Conservation (phyloP, 345 rosid genomes). For the Xanthoceras sorbifolium region DNA sequence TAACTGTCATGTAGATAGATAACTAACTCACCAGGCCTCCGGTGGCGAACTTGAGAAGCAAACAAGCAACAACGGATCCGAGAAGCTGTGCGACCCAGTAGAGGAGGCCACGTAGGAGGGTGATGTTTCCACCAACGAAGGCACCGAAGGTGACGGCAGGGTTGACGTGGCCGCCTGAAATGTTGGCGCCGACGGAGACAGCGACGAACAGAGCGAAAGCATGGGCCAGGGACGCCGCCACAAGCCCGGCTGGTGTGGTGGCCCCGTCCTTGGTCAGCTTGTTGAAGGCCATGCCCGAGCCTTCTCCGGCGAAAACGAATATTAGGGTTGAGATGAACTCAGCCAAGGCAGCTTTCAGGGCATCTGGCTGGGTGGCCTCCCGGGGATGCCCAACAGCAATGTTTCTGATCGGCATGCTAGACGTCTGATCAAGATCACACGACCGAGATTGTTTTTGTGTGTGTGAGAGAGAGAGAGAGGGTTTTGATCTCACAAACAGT, state of each 20-base stretch:
- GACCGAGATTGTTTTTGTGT: not conserved
- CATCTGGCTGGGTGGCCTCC: slow-evolving; percentile 69
- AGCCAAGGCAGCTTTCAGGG: slow-evolving; percentile 78
- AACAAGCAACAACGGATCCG: slow-evolving; percentile 80
- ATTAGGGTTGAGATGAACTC: slow-evolving; percentile 84
- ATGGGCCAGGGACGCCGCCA: slow-evolving; percentile 77
- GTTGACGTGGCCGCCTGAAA: slow-evolving; percentile 95
- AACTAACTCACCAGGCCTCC: slow-evolving; percentile 66
- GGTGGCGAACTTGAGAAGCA: slow-evolving; percentile 78
- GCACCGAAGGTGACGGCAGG: slow-evolving; percentile 93
- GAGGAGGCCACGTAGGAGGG: slow-evolving; percentile 81
- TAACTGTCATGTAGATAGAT: not conserved
- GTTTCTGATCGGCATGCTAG: slow-evolving; percentile 79
- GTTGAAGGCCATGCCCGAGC: slow-evolving; percentile 91
- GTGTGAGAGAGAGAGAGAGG: not conserved
- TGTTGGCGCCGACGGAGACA: slow-evolving; percentile 77
- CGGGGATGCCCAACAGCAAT: slow-evolving; percentile 72
- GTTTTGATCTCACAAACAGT: not conserved
- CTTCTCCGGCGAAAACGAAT: slow-evolving; percentile 89
- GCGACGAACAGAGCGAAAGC: slow-evolving; percentile 81
- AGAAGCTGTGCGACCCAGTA: slow-evolving; percentile 93
- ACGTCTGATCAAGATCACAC: slow-evolving; percentile 26
- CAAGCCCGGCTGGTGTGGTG: slow-evolving; percentile 76
- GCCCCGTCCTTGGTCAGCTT: slow-evolving; percentile 75
- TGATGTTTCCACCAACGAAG: slow-evolving; percentile 81